Evolutionary conservation across 2,329 filamentous ascomycete genomes (phyloP).

Genomic region (Trichoderma atrobrunneum): DNA sequence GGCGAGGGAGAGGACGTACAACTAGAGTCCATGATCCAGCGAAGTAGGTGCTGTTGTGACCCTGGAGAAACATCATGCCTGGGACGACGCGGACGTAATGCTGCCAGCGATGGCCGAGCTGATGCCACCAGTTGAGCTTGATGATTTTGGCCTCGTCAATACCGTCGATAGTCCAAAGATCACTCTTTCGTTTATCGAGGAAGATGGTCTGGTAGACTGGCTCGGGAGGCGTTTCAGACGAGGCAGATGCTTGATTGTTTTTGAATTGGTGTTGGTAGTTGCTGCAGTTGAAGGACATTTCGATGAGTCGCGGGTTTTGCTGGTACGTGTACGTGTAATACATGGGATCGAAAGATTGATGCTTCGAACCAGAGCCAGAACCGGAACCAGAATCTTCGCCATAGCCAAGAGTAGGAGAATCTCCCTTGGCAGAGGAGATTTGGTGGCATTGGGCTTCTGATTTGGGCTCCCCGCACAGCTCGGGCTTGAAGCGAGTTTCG

Average conservation of each 20-base stretch:
- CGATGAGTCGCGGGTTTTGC: slow-evolving; percentile 54
- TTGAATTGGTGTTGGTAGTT: slow-evolving; percentile 74
- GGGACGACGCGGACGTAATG: slow-evolving; percentile 66
- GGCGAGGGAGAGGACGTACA: slow-evolving; percentile 39
- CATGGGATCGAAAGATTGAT: slow-evolving; percentile 61
- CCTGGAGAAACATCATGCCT: slow-evolving; percentile 70
- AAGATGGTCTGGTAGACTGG: slow-evolving; percentile 72
- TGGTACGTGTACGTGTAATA: slow-evolving; percentile 63
- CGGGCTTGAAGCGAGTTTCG: slow-evolving; percentile 56
- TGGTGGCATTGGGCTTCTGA: slow-evolving; percentile 39
- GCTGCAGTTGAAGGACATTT: slow-evolving; percentile 73
- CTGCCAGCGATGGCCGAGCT: slow-evolving; percentile 62
- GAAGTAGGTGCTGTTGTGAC: slow-evolving; percentile 59
- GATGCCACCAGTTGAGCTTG: slow-evolving; percentile 65
- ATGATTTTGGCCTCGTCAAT: slow-evolving; percentile 61
- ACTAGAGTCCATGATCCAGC: slow-evolving; percentile 68
- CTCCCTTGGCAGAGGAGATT: slow-evolving; percentile 41
- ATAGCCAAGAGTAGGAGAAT: slow-evolving; percentile 29
- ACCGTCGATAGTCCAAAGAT: slow-evolving; percentile 58
- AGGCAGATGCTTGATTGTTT: neutral
- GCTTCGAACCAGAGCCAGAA: slow-evolving; percentile 34
- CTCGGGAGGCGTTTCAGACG: slow-evolving; percentile 33
- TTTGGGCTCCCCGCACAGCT: slow-evolving; percentile 50
- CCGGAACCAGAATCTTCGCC: neutral
- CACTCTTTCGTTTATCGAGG: slow-evolving; percentile 54